These are phyloP conservation scores for Exophiala oligosperma DNA, from an alignment of 2,329 filamentous ascomycete species.

Conservation along the genomic window DNA sequence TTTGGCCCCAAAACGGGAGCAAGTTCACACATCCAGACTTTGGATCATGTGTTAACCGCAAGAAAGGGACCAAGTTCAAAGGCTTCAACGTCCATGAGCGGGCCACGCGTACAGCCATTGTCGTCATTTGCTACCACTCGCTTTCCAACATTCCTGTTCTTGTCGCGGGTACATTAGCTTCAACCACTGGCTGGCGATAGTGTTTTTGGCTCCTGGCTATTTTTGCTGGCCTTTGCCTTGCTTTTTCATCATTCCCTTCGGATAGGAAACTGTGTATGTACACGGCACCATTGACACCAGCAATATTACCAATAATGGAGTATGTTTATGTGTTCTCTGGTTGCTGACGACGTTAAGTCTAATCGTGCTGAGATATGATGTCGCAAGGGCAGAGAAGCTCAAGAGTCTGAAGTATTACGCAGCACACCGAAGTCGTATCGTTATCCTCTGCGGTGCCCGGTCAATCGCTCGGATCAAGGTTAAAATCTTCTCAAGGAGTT, in stretches of 20 bases:
- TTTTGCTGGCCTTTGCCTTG: not conserved
- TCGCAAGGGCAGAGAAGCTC: no score
- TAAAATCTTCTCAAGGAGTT: not conserved
- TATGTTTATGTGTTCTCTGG: no score
- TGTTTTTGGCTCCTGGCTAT: not conserved
- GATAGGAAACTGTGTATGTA: not conserved
- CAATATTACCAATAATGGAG: no score
- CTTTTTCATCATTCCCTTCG: not conserved
- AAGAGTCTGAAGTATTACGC: no score
- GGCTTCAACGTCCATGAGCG: slow-evolving; percentile 22
- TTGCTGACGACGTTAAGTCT: no score
- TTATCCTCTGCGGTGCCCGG: not conserved
- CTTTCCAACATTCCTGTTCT: not conserved
- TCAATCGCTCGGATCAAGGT: not conserved
- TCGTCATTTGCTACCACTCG: not conserved
- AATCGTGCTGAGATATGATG: no score
- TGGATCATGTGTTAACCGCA: no score
- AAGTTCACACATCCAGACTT: no score
- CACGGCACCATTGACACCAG: not conserved
- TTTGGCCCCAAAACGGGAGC: no score
- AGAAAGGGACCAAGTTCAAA: no score
- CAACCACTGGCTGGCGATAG: not conserved
- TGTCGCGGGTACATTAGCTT: not conserved
- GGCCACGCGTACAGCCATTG: not conserved
- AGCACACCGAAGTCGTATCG: no score